Evolutionary conservation across 2,329 filamentous ascomycete genomes (phyloP).

Genomic region (Fusarium sp.): DNA sequence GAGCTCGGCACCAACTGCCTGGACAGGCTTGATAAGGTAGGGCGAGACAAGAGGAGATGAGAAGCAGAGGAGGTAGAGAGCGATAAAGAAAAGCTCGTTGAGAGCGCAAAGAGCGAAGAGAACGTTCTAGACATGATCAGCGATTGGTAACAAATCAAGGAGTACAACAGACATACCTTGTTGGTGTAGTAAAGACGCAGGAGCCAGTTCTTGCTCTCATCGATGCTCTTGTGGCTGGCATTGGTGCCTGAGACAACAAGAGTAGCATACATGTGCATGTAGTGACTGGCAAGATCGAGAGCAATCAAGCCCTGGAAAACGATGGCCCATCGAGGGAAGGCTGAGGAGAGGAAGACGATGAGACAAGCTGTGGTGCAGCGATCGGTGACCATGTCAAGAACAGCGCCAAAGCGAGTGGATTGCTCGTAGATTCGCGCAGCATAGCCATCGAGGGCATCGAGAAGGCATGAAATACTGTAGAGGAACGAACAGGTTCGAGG

Average conservation of each 20-base stretch:
- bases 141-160: not conserved
- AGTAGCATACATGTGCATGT: slow-evolving; percentile 99
- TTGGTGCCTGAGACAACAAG: slow-evolving; percentile 85
- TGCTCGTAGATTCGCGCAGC: slow-evolving; percentile 87
- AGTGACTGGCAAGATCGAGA: slow-evolving; percentile 94
- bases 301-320: slow-evolving; percentile 94
- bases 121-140: slow-evolving; percentile 72
- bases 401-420: slow-evolving; percentile 94
- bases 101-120: slow-evolving; percentile 90
- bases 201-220: slow-evolving; percentile 87
- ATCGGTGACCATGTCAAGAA: slow-evolving; percentile 99
- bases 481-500: slow-evolving; percentile 93
- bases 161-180: slow-evolving; percentile 71
- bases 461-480: slow-evolving; percentile 93
- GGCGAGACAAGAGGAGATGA: slow-evolving; percentile 90
- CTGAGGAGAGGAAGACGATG: slow-evolving; percentile 92
- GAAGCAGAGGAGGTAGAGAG: slow-evolving; percentile 97
- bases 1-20: slow-evolving; percentile 66
- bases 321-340: slow-evolving; percentile 94
- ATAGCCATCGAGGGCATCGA: slow-evolving; percentile 94
- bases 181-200: slow-evolving; percentile 98
- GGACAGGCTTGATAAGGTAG: slow-evolving; percentile 77
- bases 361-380: slow-evolving; percentile 96
- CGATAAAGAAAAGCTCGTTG: slow-evolving; percentile 98
- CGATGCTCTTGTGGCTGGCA: slow-evolving; percentile 92